These are phyloP conservation scores for Magnaporthiopsis poae DNA, from an alignment of 2,329 filamentous ascomycete genomes.

Conservation along the genomic window DNA sequence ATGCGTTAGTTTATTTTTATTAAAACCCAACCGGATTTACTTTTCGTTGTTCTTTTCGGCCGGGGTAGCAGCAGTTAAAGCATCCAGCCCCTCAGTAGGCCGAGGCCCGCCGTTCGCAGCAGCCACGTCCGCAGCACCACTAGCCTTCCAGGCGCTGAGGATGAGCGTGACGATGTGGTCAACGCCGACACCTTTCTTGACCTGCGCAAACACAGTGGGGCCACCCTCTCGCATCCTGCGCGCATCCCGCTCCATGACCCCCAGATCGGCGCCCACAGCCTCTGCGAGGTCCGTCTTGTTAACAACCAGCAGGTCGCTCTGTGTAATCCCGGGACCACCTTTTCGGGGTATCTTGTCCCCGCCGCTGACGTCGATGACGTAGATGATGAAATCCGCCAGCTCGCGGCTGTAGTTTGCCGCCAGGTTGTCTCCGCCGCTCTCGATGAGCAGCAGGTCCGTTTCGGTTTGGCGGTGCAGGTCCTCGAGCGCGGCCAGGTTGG, in stretches of 20 bases:
- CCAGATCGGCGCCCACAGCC: constrained; percentile 78
- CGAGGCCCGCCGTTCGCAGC: constrained; percentile 46
- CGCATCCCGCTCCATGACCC: constrained; percentile 89
- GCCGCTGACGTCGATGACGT: constrained; percentile 93
- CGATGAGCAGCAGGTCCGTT: constrained; percentile 82
- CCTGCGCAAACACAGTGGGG: constrained; percentile 89
- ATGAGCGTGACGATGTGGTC: constrained; percentile 71
- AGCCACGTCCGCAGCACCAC: constrained; percentile 60
- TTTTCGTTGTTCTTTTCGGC: no score
- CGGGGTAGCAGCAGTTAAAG: constrained; percentile 24
- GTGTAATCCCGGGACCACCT: constrained; percentile 92
- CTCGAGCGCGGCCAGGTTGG: constrained; percentile 86
- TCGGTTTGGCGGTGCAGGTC: constrained; percentile 70
- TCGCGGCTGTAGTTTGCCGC: constrained; percentile 94
- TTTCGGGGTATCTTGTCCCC: constrained; percentile 96
- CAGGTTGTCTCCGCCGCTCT: constrained; percentile 90
- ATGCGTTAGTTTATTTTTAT: no score
- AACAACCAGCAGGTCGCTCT: constrained; percentile 83
- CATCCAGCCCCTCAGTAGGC: constrained; percentile 46
- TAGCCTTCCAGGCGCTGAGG: constrained; percentile 82
- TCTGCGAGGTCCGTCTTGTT: constrained; percentile 96
- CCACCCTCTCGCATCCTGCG: constrained; percentile 92
- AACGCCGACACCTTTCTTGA: constrained; percentile 83
- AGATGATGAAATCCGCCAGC: constrained; percentile 94
- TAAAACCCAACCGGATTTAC: no score